Conservation (phyloP, 305 asterid genomes). For the Withania somnifera region DNA sequence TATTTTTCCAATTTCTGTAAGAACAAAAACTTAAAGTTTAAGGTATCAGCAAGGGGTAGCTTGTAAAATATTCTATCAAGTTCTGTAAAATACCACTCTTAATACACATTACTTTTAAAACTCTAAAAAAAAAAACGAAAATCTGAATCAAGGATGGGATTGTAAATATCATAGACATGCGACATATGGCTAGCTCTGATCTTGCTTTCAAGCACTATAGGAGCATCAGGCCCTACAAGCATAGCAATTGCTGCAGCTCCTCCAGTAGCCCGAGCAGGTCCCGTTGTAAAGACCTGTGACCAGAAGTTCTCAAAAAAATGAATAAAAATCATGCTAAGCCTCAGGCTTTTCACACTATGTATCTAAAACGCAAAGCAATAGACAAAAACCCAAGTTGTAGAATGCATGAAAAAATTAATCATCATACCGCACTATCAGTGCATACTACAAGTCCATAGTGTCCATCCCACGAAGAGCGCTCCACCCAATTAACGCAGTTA, state of each 20-base stretch:
- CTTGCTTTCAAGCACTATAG: conserved; percentile 8
- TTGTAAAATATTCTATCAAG: neutral
- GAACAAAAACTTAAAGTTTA: neutral
- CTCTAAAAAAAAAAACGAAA: neutral
- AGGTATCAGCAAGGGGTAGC: neutral
- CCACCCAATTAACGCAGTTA: conserved; percentile 91
- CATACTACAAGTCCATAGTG: conserved; percentile 91
- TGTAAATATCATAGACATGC: conserved; percentile 7
- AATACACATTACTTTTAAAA: neutral
- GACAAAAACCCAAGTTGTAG: neutral
- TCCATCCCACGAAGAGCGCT: conserved; percentile 96
- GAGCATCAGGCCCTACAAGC: conserved; percentile 11
- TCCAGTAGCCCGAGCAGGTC: conserved; percentile 12
- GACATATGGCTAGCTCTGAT: conserved; percentile 3
- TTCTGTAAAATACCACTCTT: neutral
- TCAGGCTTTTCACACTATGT: neutral
- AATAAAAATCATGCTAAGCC: neutral
- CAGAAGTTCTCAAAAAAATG: neutral
- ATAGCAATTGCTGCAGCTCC: conserved; percentile 11
- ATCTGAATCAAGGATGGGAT: conserved; percentile 7
- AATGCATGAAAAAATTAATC: neutral
- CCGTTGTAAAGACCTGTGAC: conserved; percentile 10
- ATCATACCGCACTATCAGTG: conserved; percentile 87
- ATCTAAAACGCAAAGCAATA: neutral
- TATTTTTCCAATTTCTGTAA: neutral